Evolutionary conservation across 2,329 filamentous ascomycete genomes (phyloP), one percentile per base, ranked within the genome.

Genomic region (Fusarium udum): DNA sequence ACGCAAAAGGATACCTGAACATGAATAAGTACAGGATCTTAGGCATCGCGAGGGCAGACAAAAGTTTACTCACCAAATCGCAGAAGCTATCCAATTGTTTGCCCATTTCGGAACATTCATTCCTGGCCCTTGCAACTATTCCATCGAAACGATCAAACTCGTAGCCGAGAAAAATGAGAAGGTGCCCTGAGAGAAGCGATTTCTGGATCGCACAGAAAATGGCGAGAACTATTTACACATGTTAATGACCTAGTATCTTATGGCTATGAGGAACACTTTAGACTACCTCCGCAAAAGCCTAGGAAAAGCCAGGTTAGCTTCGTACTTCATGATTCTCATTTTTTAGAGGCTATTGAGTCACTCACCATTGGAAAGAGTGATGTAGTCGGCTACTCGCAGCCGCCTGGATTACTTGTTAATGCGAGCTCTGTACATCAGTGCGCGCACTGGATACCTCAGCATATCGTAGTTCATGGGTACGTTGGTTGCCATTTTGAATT

Each of bases 311-410:
- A 28, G n/a, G 16, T 37, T 0, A 37, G n/a, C 15, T 18, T 26
- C 5, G 15, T 26, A 6, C 11, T 42, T 16, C 0, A 3, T 42
- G 6, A 42, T 42, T 6, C n/a, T 42, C 4, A n/a, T n/a, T 42
- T 1, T 8, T 11, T 15, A 15, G 8, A 26, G 15, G n/a, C 11
- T 12, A 0, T 34, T 0, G 6, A 26, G 14, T 0, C 28, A 2
- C 40, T 58, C 1, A 59, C 56, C 56, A 48, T 59, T 59, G 8
- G 56, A 59, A 20, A 59, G 56, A n/a, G 56, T 59, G n/a, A 59
- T 59, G 3, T 59, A 59, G 13, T 59, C 56, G 2, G 42, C 56
- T 26, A 59, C 42, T 37, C 56, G 56, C 10, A 59, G 32, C 2
- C 56, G 56, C 6, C 42, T 59, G 13, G 15, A n/a, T 45, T 45